Evolutionary conservation across 345 rosid species (phyloP).

Genomic region (Eutrema japonicum): DNA sequence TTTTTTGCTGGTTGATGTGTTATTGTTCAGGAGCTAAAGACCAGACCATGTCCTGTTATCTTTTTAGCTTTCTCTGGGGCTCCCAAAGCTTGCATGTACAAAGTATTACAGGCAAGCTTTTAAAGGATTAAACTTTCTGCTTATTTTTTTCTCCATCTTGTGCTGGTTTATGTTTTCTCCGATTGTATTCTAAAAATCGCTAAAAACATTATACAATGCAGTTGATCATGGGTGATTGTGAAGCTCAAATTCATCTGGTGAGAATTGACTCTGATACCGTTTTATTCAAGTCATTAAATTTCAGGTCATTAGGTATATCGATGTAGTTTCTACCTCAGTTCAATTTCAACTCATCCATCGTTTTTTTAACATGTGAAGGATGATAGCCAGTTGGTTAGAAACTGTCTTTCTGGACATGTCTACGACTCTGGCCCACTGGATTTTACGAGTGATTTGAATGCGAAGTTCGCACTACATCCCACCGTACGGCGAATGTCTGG

Average conservation of each 20-base stretch:
- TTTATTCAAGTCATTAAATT: not conserved
- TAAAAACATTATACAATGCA: constrained; percentile 9
- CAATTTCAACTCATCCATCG: not conserved
- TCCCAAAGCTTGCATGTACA: constrained; percentile 90
- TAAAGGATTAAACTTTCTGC: constrained; percentile 3
- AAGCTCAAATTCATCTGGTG: constrained; percentile 68
- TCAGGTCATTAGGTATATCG: not conserved
- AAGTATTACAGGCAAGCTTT: constrained; percentile 69
- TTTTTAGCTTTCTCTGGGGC: constrained; percentile 86
- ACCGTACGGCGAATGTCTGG: constrained; percentile 71
- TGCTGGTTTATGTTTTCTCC: constrained; percentile 25
- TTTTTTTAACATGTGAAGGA: constrained; percentile 50
- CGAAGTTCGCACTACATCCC: constrained; percentile 67
- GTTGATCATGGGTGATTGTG: constrained; percentile 49
- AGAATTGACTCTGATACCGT: constrained; percentile 15
- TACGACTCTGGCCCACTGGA: constrained; percentile 91
- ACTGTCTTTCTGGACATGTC: constrained; percentile 81
- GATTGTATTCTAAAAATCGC: constrained; percentile 7
- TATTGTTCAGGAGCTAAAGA: constrained; percentile 58
- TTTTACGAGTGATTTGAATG: constrained; percentile 80
- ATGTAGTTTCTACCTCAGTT: not conserved
- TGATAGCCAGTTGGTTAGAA: constrained; percentile 66
- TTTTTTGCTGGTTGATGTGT: not conserved
- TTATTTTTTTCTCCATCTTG: not conserved
- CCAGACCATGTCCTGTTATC: constrained; percentile 71